Evolutionary conservation across 1,139 yeast genomes (phyloP).

Genomic region (Hemisphaericaspora xylanilytica): DNA sequence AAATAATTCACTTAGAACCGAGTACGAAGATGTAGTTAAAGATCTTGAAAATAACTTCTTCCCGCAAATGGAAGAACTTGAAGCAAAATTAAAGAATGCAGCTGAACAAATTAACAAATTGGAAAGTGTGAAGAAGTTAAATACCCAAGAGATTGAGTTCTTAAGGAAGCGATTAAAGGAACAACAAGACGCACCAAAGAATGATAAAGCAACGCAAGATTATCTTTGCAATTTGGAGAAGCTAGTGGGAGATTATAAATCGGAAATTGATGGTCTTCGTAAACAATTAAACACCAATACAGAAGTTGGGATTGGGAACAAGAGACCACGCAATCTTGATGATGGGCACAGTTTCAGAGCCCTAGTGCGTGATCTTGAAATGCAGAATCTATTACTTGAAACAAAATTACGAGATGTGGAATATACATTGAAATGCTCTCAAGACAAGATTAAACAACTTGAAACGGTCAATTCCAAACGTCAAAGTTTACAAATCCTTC

Average conservation of each 20-base stretch:
- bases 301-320: conserved; percentile 19
- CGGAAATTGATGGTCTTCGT: conserved; percentile 48
- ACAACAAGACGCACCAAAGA: conserved; percentile 18
- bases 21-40: conserved; percentile 14
- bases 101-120: conserved; percentile 37
- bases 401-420: conserved; percentile 37
- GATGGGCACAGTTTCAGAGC: conserved; percentile 23
- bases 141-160: conserved; percentile 61
- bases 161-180: conserved; percentile 48
- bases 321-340: conserved; percentile 25
- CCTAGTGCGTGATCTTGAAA: conserved; percentile 35
- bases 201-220: conserved; percentile 28
- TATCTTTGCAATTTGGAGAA: conserved; percentile 47
- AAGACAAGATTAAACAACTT: conserved; percentile 32
- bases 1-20: conserved; percentile 21
- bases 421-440: conserved; percentile 27
- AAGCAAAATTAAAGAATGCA: conserved; percentile 16
- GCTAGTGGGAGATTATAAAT: conserved; percentile 56
- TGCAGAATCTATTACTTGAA: conserved; percentile 40
- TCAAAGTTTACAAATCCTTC: conserved; percentile 51
- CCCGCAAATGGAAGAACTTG: conserved; percentile 18
- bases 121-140: conserved; percentile 53
- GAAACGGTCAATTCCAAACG: conserved; percentile 28
- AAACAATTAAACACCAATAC: conserved; percentile 16
- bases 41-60: conserved; percentile 16